Evolutionary conservation across 805 yeast genomes (phyloP).

Genomic region (Kodamaea leandrae): DNA sequence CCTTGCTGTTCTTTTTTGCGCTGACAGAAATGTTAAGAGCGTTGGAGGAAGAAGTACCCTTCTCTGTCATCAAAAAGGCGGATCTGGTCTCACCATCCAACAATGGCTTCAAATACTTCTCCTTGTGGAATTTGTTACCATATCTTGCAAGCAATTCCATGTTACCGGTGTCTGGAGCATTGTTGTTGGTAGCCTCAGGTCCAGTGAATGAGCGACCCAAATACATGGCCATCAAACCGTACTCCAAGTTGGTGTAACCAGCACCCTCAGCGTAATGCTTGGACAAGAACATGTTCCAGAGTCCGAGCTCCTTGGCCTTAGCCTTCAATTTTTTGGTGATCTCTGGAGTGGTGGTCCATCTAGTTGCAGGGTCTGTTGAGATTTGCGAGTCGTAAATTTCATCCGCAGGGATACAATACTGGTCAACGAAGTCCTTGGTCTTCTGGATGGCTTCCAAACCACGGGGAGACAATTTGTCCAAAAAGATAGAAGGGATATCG

Average conservation of each 20-base stretch:
- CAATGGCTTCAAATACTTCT: constrained; percentile 51
- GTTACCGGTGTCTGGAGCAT: constrained; percentile 67
- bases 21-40: constrained; percentile 54
- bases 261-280: constrained; percentile 50
- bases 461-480: constrained; percentile 33
- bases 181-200: constrained; percentile 58
- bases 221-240: constrained; percentile 63
- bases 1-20: constrained; percentile 38
- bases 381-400: constrained; percentile 41
- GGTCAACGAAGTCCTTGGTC: constrained; percentile 50
- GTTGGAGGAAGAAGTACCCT: constrained; percentile 58
- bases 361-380: constrained; percentile 32
- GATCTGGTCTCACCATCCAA: constrained; percentile 55
- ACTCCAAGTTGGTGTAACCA: constrained; percentile 59
- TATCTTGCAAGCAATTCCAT: constrained; percentile 50
- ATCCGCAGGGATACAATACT: constrained; percentile 58
- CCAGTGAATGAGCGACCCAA: constrained; percentile 54
- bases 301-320: constrained; percentile 50
- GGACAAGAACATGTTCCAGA: constrained; percentile 61
- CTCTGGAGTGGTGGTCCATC: constrained; percentile 50
- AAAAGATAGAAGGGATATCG: constrained; percentile 42
- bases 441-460: constrained; percentile 40
- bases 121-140: constrained; percentile 37
- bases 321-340: constrained; percentile 50
- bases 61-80: constrained; percentile 66